phyloP scores from a whole-genome alignment of 2,329 filamentous ascomycete genomes.

The Parascedosporium putredinis region DNA sequence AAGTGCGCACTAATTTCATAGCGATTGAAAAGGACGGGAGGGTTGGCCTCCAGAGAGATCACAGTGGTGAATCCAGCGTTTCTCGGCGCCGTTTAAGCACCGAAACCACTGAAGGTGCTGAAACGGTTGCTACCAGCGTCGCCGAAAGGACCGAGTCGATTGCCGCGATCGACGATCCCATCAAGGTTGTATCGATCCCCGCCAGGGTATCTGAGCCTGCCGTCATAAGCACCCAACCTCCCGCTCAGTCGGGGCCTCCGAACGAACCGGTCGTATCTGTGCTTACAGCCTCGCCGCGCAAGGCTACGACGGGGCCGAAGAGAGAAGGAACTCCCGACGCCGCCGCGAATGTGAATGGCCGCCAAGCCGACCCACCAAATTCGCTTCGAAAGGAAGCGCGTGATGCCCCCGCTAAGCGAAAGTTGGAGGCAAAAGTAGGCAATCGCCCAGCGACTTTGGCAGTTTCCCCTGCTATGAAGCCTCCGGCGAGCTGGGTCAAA shows the following conservation, averaged over 20 bases:
- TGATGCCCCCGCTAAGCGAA: constrained; percentile 16
- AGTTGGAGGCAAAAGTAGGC: constrained; percentile 24
- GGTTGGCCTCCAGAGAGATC: constrained; percentile 36
- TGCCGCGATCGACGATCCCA: constrained; percentile 6
- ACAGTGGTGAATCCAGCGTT: constrained; percentile 26
- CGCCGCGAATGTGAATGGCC: not conserved
- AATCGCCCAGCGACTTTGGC: constrained; percentile 26
- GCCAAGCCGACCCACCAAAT: not conserved
- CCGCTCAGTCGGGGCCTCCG: no score
- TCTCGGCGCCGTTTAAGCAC: constrained; percentile 26
- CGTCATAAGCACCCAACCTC: not conserved
- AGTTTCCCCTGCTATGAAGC: constrained; percentile 15
- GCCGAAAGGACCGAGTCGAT: constrained; percentile 12
- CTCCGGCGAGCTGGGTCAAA: constrained; percentile 21
- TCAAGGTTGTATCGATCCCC: not conserved
- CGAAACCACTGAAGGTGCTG: constrained; percentile 28
- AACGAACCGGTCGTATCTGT: not conserved
- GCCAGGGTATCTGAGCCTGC: no score
- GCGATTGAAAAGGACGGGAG: constrained; percentile 57
- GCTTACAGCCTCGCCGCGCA: not conserved
- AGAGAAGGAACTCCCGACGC: not conserved
- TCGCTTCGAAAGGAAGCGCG: constrained; percentile 12
- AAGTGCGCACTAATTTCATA: constrained; percentile 66
- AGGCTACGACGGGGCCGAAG: not conserved
- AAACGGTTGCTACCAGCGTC: constrained; percentile 18